Evolutionary conservation across 495 filamentous ascomycete species (phyloP), one percentile per base, ranked within the genome.

Genomic region (Hypoxylon crocopeplum): DNA sequence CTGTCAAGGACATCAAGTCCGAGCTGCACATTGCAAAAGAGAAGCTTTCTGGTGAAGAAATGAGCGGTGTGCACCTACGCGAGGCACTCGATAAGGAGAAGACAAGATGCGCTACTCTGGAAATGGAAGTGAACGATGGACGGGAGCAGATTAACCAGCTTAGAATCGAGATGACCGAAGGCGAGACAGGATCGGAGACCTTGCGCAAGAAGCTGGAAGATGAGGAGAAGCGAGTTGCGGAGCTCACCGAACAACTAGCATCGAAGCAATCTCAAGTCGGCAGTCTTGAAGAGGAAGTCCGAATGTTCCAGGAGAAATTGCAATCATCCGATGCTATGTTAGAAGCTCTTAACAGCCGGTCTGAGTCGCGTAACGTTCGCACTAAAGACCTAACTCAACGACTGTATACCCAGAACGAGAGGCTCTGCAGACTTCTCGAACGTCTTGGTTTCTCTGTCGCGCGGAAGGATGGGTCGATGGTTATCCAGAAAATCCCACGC

Each of bases 301-400:
- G 79, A 33, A 79, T 82, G 46, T 81, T 80, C 68, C 79, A 85
- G 66, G 77, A 83, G 12, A 86, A 81, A 47, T 56, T 87, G 25
- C 74, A 84, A 21, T 68, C 71, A 15, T 69, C 74, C 5, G 70
- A 86, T 55, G 71, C 81, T 11, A 79, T 82, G 51, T 65, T 82
- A 20, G 78, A 82, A 13, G 71, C 77, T 17, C 71, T 85, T 2
- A 69, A 69, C 36, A 59, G 68, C 38, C 81, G 83, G 34, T 76
- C 87, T 11, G 82, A 89, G 42, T 78, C 82, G 40, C 88, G 90
- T 20, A 87, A 85, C 22, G 69, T 71, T 25, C 86, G 84, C 36
- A 86, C 89, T 5, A 89, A 91, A 62, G 90, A 97, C 51, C 76
- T 97, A 7, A 93, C 92, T 17, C 87, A 89, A 57, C 82, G 87